These are phyloP conservation scores for Rhododendron kiyosumense DNA, from an alignment of 148 eudicot genomes.

Conservation along the genomic window DNA sequence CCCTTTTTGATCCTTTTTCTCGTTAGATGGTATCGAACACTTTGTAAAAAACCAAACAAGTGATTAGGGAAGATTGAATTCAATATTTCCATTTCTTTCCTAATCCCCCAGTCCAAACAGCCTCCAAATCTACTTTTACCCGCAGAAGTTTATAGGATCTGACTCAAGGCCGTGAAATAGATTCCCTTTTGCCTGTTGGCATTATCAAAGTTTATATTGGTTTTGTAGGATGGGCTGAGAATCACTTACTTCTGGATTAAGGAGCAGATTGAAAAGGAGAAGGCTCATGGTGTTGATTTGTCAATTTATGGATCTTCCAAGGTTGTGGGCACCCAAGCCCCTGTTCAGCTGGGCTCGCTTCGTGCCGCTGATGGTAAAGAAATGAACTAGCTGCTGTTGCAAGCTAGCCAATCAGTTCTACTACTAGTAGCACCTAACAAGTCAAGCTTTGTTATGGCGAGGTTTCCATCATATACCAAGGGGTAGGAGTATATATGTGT, in stretches of 20 bases:
- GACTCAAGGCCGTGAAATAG: background rate
- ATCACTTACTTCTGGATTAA: constrained; percentile 93
- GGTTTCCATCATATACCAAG: background rate
- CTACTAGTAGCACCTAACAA: background rate
- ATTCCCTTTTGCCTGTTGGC: background rate
- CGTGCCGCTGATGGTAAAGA: constrained; percentile 98
- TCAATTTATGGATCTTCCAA: constrained; percentile 81
- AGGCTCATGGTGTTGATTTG: constrained; percentile 53
- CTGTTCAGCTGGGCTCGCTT: constrained; percentile 86
- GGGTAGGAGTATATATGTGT: background rate
- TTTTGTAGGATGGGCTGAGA: constrained; percentile 79
- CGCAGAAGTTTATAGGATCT: background rate
- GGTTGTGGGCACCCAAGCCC: constrained; percentile 95
- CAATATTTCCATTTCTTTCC: background rate
- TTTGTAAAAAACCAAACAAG: background rate
- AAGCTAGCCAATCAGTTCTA: background rate
- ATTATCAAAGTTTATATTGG: background rate
- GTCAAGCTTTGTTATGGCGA: background rate
- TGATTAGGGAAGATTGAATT: background rate
- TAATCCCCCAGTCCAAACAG: background rate
- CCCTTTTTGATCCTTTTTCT: background rate
- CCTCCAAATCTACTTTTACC: background rate
- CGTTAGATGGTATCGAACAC: background rate
- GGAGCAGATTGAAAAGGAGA: constrained; percentile 94
- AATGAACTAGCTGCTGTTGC: constrained; percentile 21